Conservation (phyloP, 208 protist genomes). For the Leptomonas pyrrhocoris region DNA sequence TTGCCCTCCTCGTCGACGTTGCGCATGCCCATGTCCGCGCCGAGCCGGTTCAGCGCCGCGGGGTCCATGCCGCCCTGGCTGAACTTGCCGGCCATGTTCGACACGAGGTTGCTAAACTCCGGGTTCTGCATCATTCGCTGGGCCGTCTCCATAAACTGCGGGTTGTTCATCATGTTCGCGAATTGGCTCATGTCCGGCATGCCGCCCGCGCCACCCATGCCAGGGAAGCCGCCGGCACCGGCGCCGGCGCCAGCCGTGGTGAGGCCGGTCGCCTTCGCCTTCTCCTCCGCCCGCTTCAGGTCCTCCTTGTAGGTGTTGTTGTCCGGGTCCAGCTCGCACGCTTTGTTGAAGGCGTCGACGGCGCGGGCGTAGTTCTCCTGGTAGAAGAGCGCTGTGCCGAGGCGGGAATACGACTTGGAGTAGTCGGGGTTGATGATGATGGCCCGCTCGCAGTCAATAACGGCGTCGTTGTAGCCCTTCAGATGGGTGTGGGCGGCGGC, state of each 20-base stretch:
- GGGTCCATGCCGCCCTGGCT: slow-evolving; percentile 54
- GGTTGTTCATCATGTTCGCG: slow-evolving; percentile 88
- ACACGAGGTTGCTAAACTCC: slow-evolving; percentile 83
- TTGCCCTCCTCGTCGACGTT: slow-evolving; percentile 63
- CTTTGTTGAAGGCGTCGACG: slow-evolving; percentile 90
- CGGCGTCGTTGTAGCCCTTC: slow-evolving; percentile 87
- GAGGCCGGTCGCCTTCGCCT: slow-evolving; percentile 46
- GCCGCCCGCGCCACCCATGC: slow-evolving; percentile 45
- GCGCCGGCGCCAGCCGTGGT: slow-evolving; percentile 34
- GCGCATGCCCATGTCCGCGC: slow-evolving; percentile 40
- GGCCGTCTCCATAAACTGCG: slow-evolving; percentile 90
- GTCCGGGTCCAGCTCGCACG: slow-evolving; percentile 89
- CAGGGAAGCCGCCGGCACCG: slow-evolving; percentile 43
- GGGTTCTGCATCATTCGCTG: slow-evolving; percentile 92
- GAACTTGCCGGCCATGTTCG: slow-evolving; percentile 82
- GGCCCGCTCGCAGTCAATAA: slow-evolving; percentile 90
- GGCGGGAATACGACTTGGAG: slow-evolving; percentile 90
- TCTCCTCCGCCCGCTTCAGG: slow-evolving; percentile 88
- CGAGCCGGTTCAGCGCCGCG: slow-evolving; percentile 52
- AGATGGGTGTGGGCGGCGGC: slow-evolving; percentile 92
- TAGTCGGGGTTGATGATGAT: slow-evolving; percentile 87
- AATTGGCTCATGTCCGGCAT: slow-evolving; percentile 85
- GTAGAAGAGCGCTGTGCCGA: slow-evolving; percentile 91
- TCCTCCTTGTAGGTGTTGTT: slow-evolving; percentile 93
- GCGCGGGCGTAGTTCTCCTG: slow-evolving; percentile 84